Evolutionary conservation across 2,329 filamentous ascomycete species (phyloP), one percentile per base, ranked within the genome.

Genomic region (Fusarium sp.): DNA sequence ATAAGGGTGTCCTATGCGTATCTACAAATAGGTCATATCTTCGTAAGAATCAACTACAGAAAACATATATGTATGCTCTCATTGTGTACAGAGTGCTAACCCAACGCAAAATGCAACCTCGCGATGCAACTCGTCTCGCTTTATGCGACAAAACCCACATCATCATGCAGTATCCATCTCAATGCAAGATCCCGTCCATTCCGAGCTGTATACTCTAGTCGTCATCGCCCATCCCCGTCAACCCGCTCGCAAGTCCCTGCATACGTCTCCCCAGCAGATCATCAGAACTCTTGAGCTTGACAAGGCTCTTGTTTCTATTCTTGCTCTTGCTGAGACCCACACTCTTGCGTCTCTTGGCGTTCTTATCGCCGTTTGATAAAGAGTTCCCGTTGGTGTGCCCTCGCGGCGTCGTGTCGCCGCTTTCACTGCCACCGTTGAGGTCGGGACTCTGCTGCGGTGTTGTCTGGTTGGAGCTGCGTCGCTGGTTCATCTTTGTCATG

Each of bases 261-360:
- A 90, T 90, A 53, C 88, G 83, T 70, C 88, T 81, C 1, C 86
- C 84, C 16, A 90, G 82, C 73, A 90, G 74, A 74, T 90, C 88
- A 65, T 90, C 88, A 42, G 87, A 86, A 78, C 88, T 90, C 66
- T 85, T 85, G 54, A 90, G 82, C 80, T 86, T 88, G 20, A 88
- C 81, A 35, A 90, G 75, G 51, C 84, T 86, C 78, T 84, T 85
- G 53, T 85, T 82, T 73, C 83, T 84, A 47, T 84, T 82, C 74
- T 83, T 88, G 72, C 77, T 78, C 58, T 72, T 77, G 57, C 65
- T 72, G 26, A 80, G 70, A 36, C 62, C 75, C 55, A 75, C 77
- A 64, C 75, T 78, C 75, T 75, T 72, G 48, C 60, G 66, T 53
- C 72, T 68, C 77, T 80, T 58, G 50, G 75, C 65, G 64, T 73